Base-by-base conservation (phyloP, 1,139 yeast species). In the Entelexis sorbosivorans region DNA sequence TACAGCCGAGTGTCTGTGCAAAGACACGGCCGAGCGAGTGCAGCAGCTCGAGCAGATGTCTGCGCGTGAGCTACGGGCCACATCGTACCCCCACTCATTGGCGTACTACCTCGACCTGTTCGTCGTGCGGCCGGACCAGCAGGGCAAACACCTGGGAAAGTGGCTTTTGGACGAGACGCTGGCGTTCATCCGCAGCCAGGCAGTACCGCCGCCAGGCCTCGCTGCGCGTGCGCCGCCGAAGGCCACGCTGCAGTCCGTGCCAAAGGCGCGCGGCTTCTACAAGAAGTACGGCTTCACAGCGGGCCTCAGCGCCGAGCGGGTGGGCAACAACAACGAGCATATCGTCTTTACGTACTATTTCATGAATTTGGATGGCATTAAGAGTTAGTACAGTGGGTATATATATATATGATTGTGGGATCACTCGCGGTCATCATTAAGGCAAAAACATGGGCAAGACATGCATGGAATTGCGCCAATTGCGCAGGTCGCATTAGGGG, bases 251-350 rank as follows among this genome's bases (percentile, higher is more conserved):
- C 44, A 51, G 43, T 34, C 56, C 7, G 52, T 48, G 17, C 57
- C 57, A 5, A 39, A 48, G 1, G 57, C 57, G 10, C 35, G 43
- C 20, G 53, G 50, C 8, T 54, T 53, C 47, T 54, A 54, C 36
- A 33, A 42, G 13, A 14, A 24, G 14, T 13, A 20, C 20, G 57
- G 57, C n/a, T 49, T 19, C 33, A 14, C 5, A 6, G 24, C 34
- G 2, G 53, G 51, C 35, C 51, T 31, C 5, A 17, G 14, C 1
- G 46, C 47, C n/a, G 33, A 33, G 28, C 38, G 47, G 7, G 10
- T n/a, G 16, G 39, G 38, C 33, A n/a, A 34, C 3, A 22, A 33
- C 2, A 35, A 35, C 17, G 47, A 33, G 39, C 13, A 16, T 5
- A 33, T 44, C 13, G 24, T 24, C 1, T 17, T 33, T 24, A 44